These are phyloP conservation scores for Metarhizium anisopliae DNA, from an alignment of 2,329 filamentous ascomycete species.

Conservation along the genomic window DNA sequence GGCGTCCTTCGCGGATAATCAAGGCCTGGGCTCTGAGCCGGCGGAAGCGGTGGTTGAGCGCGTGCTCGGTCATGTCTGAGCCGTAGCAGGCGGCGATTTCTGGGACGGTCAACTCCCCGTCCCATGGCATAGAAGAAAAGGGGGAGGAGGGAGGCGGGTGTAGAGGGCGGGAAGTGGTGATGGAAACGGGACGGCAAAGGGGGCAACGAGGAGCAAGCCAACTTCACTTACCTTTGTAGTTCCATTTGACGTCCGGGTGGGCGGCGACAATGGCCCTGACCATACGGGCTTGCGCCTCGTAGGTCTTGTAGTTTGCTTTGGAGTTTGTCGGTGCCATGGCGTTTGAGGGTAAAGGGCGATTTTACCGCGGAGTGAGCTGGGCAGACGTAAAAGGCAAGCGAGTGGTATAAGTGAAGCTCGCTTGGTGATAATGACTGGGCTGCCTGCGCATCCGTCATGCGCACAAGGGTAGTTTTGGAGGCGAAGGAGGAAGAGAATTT, in stretches of 20 bases:
- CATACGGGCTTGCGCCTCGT: slow-evolving; percentile 51
- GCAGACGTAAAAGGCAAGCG: neutral
- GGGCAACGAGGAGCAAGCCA: neutral
- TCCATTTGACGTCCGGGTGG: slow-evolving; percentile 43
- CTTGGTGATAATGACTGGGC: no score
- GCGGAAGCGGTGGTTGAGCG: slow-evolving; percentile 44
- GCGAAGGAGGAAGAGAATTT: no score
- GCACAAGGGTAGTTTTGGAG: no score
- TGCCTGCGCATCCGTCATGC: no score
- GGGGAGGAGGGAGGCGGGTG: neutral
- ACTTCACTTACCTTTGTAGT: slow-evolving; percentile 52
- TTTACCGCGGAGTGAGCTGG: neutral
- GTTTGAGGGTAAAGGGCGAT: neutral
- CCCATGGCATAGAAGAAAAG: slow-evolving; percentile 5
- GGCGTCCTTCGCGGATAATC: slow-evolving; percentile 27
- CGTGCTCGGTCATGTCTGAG: slow-evolving; percentile 37
- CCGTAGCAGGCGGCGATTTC: slow-evolving; percentile 39
- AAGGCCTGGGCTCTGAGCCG: slow-evolving; percentile 33
- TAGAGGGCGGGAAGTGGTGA: neutral
- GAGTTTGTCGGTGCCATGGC: slow-evolving; percentile 32
- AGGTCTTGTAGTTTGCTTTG: slow-evolving; percentile 49
- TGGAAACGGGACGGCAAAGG: slow-evolving; percentile 2
- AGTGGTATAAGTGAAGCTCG: no score
- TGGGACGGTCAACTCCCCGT: slow-evolving; percentile 27
- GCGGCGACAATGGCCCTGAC: slow-evolving; percentile 53